Evolutionary conservation across 106 monocot genomes (phyloP).

Genomic region (Allium cepa): DNA sequence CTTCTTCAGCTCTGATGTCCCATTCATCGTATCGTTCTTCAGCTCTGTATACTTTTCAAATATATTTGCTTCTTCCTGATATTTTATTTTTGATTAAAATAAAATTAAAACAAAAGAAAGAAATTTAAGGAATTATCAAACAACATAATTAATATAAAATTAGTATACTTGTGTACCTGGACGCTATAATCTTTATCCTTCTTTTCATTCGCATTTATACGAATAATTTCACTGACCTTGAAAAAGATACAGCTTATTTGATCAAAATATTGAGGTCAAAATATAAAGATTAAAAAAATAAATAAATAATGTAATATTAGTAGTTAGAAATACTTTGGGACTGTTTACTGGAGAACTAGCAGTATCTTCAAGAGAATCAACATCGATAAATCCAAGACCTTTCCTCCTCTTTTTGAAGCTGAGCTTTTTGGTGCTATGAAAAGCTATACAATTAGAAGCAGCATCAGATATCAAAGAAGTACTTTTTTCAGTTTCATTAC

Average conservation of each 20-base stretch:
- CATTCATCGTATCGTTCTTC: constrained; percentile 3
- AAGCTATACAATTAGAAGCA: constrained; percentile 16
- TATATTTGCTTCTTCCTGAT: constrained; percentile 4
- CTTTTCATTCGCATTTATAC: not conserved
- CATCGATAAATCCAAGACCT: constrained; percentile 5
- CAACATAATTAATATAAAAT: not conserved
- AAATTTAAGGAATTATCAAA: not conserved
- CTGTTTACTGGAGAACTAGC: constrained; percentile 34
- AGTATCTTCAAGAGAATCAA: constrained; percentile 31
- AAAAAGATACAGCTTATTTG: not conserved
- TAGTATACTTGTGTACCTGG: not conserved
- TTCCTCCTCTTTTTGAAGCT: constrained; percentile 16
- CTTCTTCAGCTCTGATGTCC: constrained; percentile 31
- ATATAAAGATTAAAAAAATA: not conserved
- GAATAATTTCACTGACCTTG: not conserved
- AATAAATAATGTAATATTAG: not conserved
- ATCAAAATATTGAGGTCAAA: not conserved
- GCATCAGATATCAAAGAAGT: constrained; percentile 39
- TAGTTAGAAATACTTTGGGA: constrained; percentile 1
- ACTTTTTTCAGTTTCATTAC: not conserved
- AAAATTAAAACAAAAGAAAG: not conserved
- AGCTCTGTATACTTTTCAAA: not conserved
- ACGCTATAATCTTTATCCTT: not conserved
- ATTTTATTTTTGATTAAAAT: not conserved
- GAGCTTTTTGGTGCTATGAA: constrained; percentile 3